Percentiles rank a stretch among this genome's conserved stretches.
These are phyloP conservation scores for Microbotryum intermedium DNA, from an alignment of 1,284 basidiomycete species.

Conservation along the genomic window DNA sequence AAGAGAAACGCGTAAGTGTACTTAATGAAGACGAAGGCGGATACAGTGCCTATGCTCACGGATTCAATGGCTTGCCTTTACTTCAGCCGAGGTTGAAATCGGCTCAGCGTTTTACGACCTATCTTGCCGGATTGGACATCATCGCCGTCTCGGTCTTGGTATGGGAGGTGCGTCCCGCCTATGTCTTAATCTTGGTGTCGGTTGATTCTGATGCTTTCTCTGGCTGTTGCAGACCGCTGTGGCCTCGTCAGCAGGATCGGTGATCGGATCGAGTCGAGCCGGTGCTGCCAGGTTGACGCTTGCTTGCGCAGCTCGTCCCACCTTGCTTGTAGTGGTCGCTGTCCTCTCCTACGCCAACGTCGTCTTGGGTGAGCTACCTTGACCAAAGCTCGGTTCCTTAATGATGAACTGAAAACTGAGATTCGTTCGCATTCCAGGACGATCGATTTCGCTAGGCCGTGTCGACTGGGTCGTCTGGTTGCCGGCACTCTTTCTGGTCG, in stretches of 20 bases:
- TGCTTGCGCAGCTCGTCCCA: conserved; percentile 13
- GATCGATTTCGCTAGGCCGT: conserved; percentile 12
- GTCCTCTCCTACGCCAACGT: conserved; percentile 19
- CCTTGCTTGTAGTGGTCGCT: conserved; percentile 20
- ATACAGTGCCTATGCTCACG: no score
- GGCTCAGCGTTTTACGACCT: conserved; percentile 20
- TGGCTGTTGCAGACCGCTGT: background rate
- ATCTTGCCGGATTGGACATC: conserved; percentile 15
- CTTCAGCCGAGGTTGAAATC: conserved; percentile 14
- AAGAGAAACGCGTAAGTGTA: background rate
- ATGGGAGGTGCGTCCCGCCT: conserved; percentile 15
- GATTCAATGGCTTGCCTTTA: no score
- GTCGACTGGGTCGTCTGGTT: conserved; percentile 25
- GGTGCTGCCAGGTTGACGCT: conserved; percentile 5
- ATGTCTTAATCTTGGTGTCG: background rate
- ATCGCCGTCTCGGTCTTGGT: conserved; percentile 14
- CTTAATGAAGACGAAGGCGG: no score
- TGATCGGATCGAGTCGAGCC: background rate
- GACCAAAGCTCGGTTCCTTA: background rate
- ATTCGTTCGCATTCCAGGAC: background rate
- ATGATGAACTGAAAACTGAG: background rate
- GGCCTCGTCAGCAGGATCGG: background rate
- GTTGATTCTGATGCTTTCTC: no score
- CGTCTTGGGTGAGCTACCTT: conserved; percentile 1
- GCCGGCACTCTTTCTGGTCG: conserved; percentile 7